phyloP scores from a whole-genome alignment of 2,329 filamentous ascomycete genomes.

The Cadophora malorum region DNA sequence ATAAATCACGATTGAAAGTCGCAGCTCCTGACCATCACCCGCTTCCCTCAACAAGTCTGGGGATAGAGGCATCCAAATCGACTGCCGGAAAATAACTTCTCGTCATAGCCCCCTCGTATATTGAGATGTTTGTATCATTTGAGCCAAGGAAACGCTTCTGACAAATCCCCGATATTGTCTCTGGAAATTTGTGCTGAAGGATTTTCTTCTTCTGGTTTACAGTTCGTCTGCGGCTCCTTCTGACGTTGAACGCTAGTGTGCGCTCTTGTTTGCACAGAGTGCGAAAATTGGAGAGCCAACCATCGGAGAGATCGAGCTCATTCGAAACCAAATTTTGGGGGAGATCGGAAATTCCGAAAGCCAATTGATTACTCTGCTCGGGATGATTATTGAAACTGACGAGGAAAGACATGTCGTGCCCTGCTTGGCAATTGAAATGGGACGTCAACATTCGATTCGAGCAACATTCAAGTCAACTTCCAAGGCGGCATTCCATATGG shows the following conservation, averaged over 20 bases:
- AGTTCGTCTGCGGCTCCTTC: background rate
- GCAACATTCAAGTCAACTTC: background rate
- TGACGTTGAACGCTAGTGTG: background rate
- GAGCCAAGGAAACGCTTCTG: slow-evolving; percentile 6
- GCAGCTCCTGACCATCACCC: slow-evolving; percentile 8
- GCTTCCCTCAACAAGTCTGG: background rate
- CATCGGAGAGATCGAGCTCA: background rate
- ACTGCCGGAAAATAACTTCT: background rate
- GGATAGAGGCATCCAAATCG: slow-evolving; percentile 3
- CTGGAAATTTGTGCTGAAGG: background rate
- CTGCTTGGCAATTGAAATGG: background rate
- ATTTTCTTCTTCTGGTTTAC: no score
- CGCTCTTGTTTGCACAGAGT: background rate
- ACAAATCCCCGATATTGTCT: slow-evolving; percentile 8
- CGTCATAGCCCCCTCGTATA: slow-evolving; percentile 12
- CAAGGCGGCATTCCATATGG: background rate
- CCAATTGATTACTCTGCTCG: background rate
- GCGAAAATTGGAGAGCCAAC: background rate
- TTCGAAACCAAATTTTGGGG: background rate
- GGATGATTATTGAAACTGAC: background rate
- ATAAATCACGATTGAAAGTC: background rate
- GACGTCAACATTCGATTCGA: background rate
- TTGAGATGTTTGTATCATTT: background rate
- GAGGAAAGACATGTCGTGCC: background rate
- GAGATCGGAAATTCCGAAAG: background rate